A percentile compares a stretch with the other conserved stretches of the same genome.
These are phyloP conservation scores for Pythium brassicae DNA, from an alignment of 352 stramenopile genomes.

Conservation along the genomic window DNA sequence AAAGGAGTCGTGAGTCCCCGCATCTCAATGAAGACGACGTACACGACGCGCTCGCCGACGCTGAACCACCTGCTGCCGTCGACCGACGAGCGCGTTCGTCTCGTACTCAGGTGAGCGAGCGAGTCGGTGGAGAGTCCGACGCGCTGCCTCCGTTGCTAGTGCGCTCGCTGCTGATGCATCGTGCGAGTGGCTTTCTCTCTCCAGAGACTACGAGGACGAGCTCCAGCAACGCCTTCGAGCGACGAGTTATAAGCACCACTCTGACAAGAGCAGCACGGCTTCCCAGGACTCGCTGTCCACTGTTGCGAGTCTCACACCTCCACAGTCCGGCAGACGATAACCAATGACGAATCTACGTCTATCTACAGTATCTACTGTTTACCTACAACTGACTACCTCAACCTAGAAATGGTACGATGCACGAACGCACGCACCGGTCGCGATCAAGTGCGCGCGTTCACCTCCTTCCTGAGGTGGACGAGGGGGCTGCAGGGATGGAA, in stretches of 20 bases:
- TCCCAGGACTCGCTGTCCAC: neutral
- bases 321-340: neutral
- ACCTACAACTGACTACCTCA: neutral
- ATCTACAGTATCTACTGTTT: slow-evolving; percentile 4
- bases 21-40: slow-evolving; percentile 54
- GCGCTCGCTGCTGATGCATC: neutral
- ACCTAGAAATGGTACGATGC: neutral
- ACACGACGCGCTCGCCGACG: slow-evolving; percentile 56
- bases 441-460: neutral
- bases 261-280: neutral
- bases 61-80: slow-evolving; percentile 60
- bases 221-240: slow-evolving; percentile 18
- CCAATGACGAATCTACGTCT: neutral
- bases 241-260: neutral
- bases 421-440: no score
- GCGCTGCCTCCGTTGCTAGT: neutral
- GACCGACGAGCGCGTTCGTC: slow-evolving; percentile 54
- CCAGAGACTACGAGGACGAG: slow-evolving; percentile 38
- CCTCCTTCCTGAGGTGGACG: neutral
- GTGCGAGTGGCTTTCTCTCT: slow-evolving; percentile 3
- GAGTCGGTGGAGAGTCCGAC: neutral
- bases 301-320: neutral
- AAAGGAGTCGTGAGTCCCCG: slow-evolving; percentile 28
- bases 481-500: neutral
- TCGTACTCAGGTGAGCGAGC: slow-evolving; percentile 33